Conservation (phyloP, 108 stramenopile genomes). For the Nitzschia inconspicua region DNA sequence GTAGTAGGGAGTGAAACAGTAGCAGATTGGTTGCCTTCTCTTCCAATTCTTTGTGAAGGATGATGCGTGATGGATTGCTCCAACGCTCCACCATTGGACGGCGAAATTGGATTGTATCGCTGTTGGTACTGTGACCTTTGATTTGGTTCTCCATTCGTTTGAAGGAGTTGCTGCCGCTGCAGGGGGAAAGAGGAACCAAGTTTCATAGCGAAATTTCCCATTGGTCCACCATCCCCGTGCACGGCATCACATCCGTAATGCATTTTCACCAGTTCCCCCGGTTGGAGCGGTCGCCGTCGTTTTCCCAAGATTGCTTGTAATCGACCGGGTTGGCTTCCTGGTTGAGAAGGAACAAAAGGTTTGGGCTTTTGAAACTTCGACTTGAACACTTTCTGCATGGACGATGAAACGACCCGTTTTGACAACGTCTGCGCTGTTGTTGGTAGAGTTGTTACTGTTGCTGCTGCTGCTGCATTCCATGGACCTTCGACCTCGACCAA, state of each 20-base stretch:
- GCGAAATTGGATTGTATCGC: not conserved
- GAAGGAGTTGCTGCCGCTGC: not conserved
- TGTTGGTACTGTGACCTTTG: not conserved
- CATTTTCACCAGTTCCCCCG: constrained; percentile 34
- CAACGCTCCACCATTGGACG: too few relatives aligned
- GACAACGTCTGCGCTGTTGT: not conserved
- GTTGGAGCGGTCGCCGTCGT: constrained; percentile 43
- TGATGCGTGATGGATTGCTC: too few relatives aligned
- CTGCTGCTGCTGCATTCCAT: constrained; percentile 7
- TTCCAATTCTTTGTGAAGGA: too few relatives aligned
- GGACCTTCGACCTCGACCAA: constrained; percentile 45
- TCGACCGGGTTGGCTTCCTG: constrained; percentile 3
- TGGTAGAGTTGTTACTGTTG: not conserved
- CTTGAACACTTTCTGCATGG: constrained; percentile 59
- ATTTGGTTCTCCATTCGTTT: not conserved
- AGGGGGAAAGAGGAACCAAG: not conserved
- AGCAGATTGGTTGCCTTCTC: too few relatives aligned
- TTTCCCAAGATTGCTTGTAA: constrained; percentile 10
- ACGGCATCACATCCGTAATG: constrained; percentile 17
- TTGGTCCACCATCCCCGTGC: not conserved
- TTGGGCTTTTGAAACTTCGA: constrained; percentile 62
- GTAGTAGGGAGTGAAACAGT: too few relatives aligned
- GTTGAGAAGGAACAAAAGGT: constrained; percentile 41
- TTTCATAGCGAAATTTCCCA: not conserved
- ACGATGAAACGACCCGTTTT: not conserved